Evolutionary conservation across 805 yeast genomes (phyloP).

Genomic region (Candida tammaniensis): DNA sequence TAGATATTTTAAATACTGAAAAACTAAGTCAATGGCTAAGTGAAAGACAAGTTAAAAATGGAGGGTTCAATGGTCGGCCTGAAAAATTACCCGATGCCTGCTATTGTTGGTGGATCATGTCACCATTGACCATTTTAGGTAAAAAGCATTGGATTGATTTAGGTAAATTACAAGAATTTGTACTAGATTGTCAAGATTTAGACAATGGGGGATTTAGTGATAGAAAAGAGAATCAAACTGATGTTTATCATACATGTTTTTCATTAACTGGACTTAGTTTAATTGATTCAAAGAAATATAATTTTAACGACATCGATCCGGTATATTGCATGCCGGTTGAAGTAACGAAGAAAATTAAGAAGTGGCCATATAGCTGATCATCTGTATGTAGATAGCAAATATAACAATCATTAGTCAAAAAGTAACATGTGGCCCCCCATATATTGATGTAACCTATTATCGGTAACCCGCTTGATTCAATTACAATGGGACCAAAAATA

Average conservation of each 20-base stretch:
- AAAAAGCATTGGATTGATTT: slow-evolving; percentile 77
- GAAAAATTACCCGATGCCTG: slow-evolving; percentile 97
- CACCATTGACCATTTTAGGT: slow-evolving; percentile 65
- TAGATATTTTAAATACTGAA: slow-evolving; percentile 43
- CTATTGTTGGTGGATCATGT: slow-evolving; percentile 96
- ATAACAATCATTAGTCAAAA: no score
- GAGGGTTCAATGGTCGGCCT: slow-evolving; percentile 96
- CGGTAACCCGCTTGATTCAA: no score
- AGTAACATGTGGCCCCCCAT: no score
- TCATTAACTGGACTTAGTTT: slow-evolving; percentile 86
- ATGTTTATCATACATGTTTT: slow-evolving; percentile 89
- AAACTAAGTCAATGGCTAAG: slow-evolving; percentile 80
- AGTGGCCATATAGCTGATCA: slow-evolving; percentile 23
- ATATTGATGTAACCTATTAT: no score
- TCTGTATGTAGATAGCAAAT: no score
- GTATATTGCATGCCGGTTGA: slow-evolving; percentile 77
- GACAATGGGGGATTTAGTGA: slow-evolving; percentile 89
- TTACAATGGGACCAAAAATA: no score
- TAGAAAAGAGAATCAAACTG: slow-evolving; percentile 85
- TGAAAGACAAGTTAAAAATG: slow-evolving; percentile 79
- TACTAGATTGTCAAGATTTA: slow-evolving; percentile 72
- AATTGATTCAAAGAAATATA: slow-evolving; percentile 50
- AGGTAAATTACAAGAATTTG: slow-evolving; percentile 59
- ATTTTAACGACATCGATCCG: slow-evolving; percentile 72
- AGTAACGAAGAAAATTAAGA: slow-evolving; percentile 32